phyloP scores from a whole-genome alignment of 352 stramenopile species.

The Phytophthora melonis region DNA sequence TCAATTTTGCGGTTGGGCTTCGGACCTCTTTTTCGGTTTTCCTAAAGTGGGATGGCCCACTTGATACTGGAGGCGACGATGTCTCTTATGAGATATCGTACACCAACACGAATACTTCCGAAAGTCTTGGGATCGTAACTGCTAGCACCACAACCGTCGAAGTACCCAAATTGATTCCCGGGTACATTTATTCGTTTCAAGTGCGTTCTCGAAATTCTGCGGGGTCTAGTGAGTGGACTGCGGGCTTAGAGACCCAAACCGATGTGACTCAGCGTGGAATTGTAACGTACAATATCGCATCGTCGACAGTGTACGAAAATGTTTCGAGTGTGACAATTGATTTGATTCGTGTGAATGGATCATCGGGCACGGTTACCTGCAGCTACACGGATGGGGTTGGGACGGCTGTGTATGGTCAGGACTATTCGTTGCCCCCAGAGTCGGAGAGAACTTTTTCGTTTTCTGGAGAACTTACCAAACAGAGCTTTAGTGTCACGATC shows the following conservation, averaged over 20 bases:
- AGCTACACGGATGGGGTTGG: constrained; percentile 32
- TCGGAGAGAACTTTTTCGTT: constrained; percentile 42
- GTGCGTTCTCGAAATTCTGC: constrained; percentile 51
- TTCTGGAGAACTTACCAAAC: constrained; percentile 40
- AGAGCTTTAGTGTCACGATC: constrained; percentile 53
- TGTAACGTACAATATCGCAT: constrained; percentile 31
- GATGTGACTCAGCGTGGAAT: constrained; percentile 57
- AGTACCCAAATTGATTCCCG: constrained; percentile 40
- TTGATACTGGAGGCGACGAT: constrained; percentile 52
- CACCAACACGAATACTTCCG: constrained; percentile 10
- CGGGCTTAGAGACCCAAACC: constrained; percentile 35
- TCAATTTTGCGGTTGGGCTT: constrained; percentile 35
- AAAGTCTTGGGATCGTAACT: background rate
- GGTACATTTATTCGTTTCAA: constrained; percentile 48
- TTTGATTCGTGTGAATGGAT: constrained; percentile 60
- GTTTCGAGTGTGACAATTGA: constrained; percentile 36
- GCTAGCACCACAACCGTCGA: constrained; percentile 12
- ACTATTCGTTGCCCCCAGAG: constrained; percentile 44
- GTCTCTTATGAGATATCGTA: constrained; percentile 50
- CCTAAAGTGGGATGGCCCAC: constrained; percentile 48
- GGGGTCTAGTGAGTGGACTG: constrained; percentile 49
- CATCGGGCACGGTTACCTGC: constrained; percentile 53
- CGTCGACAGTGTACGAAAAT: constrained; percentile 57
- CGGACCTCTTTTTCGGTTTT: constrained; percentile 44
- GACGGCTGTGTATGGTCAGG: constrained; percentile 36